Evolutionary conservation across 306 rosid species (phyloP), one percentile per base, ranked within the genome.

Genomic region (Carpinus fangiana): DNA sequence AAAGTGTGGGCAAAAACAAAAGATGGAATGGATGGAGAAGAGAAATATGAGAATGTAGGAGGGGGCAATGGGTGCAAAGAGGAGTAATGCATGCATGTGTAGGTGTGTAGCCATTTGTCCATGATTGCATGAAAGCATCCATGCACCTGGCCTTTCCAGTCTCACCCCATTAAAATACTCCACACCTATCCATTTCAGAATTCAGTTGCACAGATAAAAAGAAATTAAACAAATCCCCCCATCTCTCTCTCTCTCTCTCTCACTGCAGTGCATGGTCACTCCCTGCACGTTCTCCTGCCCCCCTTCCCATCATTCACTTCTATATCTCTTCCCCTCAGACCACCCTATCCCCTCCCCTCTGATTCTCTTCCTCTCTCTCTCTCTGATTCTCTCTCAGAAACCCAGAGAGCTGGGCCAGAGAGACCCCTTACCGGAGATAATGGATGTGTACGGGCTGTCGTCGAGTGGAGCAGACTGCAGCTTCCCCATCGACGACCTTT

Each of bases 401-500:
- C 48, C 20, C 69, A 11, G 72, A 75, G 84, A 50, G 74, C 53
- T 16, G 75, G 66, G 45, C 8, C 45, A 41, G 8, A 41, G 8
- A 41, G 45, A 41, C 45, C 45, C 45, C 34, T 2, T 2, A 41
- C 45, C 21, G 54, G 31, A 21, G 46, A 69, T 34, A 65, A 80
- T 80, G 84, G 87, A 77, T 56, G 2, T 78, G 65, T 84, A 60
- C 80, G 87, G 82, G 38, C 45, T 45, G 21, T 4, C 65, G 14
- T 8, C 72, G 2, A 66, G 62, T 7, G 36, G 77, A 23, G 52
- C 36, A 38, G 73, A 70, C n/a, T 81, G 78, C 2, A 75, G 66
- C 70, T 85, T 86, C 64, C 72, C 80, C 72, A 26, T 86, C 7
- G 86, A 86, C 31, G 89, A 86, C 78, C 89, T 86, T 20, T 78